These are phyloP conservation scores for Rubus parviflorus DNA, from an alignment of 306 rosid species.

Conservation along the genomic window DNA sequence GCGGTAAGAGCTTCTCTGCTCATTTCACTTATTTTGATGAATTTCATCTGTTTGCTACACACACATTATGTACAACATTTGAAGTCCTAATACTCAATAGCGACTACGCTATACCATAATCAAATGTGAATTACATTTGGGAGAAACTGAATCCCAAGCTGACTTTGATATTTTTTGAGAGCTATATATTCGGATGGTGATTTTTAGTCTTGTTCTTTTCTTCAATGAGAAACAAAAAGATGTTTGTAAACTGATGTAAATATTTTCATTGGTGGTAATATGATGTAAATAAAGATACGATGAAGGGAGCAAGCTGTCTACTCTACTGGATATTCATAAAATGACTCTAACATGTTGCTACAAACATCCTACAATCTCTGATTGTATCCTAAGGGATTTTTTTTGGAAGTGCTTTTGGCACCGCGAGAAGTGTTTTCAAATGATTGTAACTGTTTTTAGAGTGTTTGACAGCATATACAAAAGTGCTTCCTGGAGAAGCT, in stretches of 20 bases:
- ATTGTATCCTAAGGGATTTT: not conserved
- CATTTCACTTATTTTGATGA: not conserved
- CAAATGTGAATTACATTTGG: not conserved
- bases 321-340: not conserved
- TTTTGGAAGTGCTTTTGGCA: not conserved
- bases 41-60: not conserved
- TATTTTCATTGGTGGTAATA: no score
- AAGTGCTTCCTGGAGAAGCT: no score
- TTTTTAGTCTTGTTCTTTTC: not conserved
- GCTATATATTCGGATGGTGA: not conserved
- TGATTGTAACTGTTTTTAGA: no score
- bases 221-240: no score
- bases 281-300: not conserved
- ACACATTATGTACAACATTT: not conserved
- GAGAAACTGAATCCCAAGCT: not conserved
- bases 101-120: not conserved
- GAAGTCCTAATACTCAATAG: not conserved
- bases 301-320: not conserved
- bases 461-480: no score
- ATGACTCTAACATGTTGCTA: not conserved
- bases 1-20: slow-evolving; percentile 38
- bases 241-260: no score
- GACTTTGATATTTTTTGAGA: no score
- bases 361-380: not conserved
- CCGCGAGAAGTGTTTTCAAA: no score